Base-by-base conservation (phyloP, 169 alveolate species). In the Plasmodium falciparum region DNA sequence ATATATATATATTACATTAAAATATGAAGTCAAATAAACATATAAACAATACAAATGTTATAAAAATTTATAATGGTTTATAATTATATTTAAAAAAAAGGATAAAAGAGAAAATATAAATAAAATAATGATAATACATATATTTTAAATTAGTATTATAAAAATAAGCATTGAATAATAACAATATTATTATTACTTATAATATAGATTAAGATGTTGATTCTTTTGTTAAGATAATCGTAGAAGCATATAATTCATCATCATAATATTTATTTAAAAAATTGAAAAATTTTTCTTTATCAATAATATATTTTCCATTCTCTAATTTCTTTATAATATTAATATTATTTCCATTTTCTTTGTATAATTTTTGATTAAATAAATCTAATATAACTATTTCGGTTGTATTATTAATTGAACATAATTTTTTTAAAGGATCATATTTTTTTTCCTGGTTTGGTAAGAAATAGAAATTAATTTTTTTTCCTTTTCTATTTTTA, bases 401-500 rank as follows among this genome's bases (percentile, higher is more conserved):
- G 4, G 78, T 78, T 13, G 89, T 49, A 61, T 59, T 49, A 59
- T 78, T 56, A 17, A 78, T 61, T 49, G 89, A 43, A 29, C 89
- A 78, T 17, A 78, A 47, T 22, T 78, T 78, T 26, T 78, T 78
- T 39, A 78, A 65, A 9, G 89, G 78, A 11, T 78, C 89, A 47
- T 78, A 78, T 59, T 78, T 78, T 78, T 78, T 78, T 65, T 78
- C 76, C 24, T 78, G 67, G 2, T 67, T 78, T n/a, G 52, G 72
- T 7, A 78, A 45, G n/a, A 78, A 78, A 59, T 78, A 78, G 39
- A 78, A 78, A 15, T 78, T 78, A 47, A 78, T 78, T 78, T 66
- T 78, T 70, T 78, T 78, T 24, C 89, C 89, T 47, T 78, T 78
- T 78, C 89, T 78, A 47, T 78, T 78, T 59, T 78, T 65, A 78